A percentile compares a stretch with the other conserved stretches of the same genome.
These are phyloP conservation scores for Ensete ventricosum DNA, from an alignment of 176 grass and related monocot species.

Conservation along the genomic window DNA sequence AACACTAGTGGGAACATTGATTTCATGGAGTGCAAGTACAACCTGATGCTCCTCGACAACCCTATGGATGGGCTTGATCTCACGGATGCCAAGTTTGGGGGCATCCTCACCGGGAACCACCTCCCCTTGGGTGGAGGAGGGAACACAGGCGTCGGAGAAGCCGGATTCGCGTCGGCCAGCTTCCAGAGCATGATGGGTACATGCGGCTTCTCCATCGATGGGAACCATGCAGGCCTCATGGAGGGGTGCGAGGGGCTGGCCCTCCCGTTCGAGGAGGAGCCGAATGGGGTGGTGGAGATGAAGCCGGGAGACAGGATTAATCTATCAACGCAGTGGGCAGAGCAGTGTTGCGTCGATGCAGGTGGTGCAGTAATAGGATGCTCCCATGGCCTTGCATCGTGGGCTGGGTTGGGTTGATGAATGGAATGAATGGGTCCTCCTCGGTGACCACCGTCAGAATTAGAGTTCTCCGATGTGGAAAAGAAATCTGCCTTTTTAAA, in stretches of 20 bases:
- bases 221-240: conserved; percentile 5
- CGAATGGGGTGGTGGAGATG: conserved; percentile 23
- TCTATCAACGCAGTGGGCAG: conserved; percentile 56
- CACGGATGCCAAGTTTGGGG: background rate
- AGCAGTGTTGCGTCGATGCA: conserved; percentile 39
- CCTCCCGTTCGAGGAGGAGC: conserved; percentile 23
- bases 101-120: background rate
- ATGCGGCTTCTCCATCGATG: conserved; percentile 52
- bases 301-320: conserved; percentile 24
- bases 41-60: background rate
- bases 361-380: conserved; percentile 44
- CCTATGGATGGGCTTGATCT: background rate
- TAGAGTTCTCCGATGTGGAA: conserved; percentile 1
- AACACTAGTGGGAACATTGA: background rate
- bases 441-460: conserved; percentile 32
- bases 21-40: conserved; percentile 2
- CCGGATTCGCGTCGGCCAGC: background rate
- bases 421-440: conserved; percentile 28
- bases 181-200: conserved; percentile 17
- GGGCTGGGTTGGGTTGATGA: conserved; percentile 68
- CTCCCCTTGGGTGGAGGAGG: background rate
- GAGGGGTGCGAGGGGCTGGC: conserved; percentile 16
- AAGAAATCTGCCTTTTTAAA: background rate
- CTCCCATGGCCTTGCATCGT: conserved; percentile 38
- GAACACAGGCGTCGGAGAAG: background rate